Conservation (phyloP, 1,284 basidiomycete species). For the Ustilago trichophora region DNA sequence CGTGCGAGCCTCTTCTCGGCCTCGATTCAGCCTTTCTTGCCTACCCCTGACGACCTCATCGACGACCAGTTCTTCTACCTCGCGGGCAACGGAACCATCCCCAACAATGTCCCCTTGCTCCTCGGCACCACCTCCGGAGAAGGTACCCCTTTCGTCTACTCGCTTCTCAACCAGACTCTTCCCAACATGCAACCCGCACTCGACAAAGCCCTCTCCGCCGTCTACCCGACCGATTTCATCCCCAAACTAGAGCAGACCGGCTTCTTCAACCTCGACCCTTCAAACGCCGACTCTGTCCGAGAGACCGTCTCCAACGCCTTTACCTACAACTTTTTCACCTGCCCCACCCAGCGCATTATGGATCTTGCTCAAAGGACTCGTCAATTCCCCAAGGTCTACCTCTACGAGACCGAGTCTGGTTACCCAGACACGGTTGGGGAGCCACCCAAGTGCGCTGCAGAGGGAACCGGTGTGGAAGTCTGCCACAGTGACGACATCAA, state of each 20-base stretch:
- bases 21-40: constrained; percentile 38
- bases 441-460: constrained; percentile 15
- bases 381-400: constrained; percentile 29
- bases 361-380: constrained; percentile 5
- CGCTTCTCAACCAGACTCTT: constrained; percentile 13
- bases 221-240: constrained; percentile 14
- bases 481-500: constrained; percentile 35
- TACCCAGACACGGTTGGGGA: constrained; percentile 11
- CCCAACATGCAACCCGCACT: constrained; percentile 20
- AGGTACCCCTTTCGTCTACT: constrained; percentile 30
- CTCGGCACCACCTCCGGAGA: constrained; percentile 35
- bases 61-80: constrained; percentile 47
- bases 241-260: constrained; percentile 11
- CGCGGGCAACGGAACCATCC: constrained; percentile 36
- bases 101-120: constrained; percentile 35
- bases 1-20: constrained; percentile 4
- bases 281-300: constrained; percentile 23
- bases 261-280: constrained; percentile 27
- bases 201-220: constrained; percentile 4
- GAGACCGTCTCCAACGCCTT: constrained; percentile 19
- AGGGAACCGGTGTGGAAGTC: constrained; percentile 17
- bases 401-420: constrained; percentile 35
- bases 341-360: constrained; percentile 33
- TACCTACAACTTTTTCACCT: constrained; percentile 46
- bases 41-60: constrained; percentile 26